These are phyloP conservation scores for Cruciata laevipes DNA, from an alignment of 257 asterid genomes.

Conservation along the genomic window DNA sequence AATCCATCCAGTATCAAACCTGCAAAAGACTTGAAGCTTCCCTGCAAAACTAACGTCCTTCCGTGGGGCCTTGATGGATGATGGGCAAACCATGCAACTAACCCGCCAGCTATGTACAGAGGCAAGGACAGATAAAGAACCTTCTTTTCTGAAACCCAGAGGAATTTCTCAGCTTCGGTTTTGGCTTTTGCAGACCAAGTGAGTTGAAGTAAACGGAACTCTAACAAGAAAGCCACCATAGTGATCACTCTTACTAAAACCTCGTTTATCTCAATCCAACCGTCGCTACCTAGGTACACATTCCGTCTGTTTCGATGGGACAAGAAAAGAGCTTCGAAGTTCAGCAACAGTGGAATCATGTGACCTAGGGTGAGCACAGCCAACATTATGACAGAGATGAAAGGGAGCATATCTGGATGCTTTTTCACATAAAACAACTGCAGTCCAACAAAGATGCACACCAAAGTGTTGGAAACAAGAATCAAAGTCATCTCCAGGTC, in stretches of 20 bases:
- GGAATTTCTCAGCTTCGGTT: constrained; percentile 31
- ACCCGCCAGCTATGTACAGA: constrained; percentile 56
- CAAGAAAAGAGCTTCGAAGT: constrained; percentile 76
- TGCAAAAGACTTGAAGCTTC: constrained; percentile 56
- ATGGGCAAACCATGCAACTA: constrained; percentile 60
- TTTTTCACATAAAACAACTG: constrained; percentile 65
- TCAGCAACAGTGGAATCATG: constrained; percentile 67
- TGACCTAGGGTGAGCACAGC: constrained; percentile 63
- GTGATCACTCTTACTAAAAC: constrained; percentile 78
- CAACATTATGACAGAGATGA: constrained; percentile 59
- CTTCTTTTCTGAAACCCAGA: constrained; percentile 63
- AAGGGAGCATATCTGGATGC: constrained; percentile 49
- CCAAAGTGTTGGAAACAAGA: constrained; percentile 64
- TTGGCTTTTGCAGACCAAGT: constrained; percentile 67
- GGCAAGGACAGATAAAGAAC: constrained; percentile 62
- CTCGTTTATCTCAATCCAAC: constrained; percentile 84
- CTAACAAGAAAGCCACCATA: constrained; percentile 84
- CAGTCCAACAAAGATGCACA: constrained; percentile 57
- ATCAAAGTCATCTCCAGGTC: constrained; percentile 88
- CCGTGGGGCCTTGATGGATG: constrained; percentile 33
- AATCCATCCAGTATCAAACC: constrained; percentile 73
- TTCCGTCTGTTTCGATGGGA: constrained; percentile 38
- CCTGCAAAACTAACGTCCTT: constrained; percentile 35
- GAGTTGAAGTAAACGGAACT: constrained; percentile 71
- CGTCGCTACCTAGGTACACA: constrained; percentile 51